Percentiles rank a stretch among this genome's conserved stretches.
Conservation (phyloP, 2,329 filamentous ascomycete genomes). For the Tolypocladium tropicale region DNA sequence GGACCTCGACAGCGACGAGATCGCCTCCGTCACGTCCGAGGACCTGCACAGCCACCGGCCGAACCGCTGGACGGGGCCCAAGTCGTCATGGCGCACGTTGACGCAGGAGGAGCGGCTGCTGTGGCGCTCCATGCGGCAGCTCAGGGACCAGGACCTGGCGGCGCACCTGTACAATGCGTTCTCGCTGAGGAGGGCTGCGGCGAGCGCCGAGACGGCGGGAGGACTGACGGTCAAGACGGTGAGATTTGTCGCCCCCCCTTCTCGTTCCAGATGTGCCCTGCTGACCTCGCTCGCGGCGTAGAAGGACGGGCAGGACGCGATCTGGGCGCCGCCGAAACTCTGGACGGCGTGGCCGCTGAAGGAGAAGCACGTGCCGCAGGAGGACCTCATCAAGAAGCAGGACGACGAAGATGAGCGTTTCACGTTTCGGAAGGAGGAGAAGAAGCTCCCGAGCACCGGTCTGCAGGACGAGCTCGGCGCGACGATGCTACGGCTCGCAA, state of each 20-base stretch:
- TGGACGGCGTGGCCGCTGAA: slow-evolving; percentile 87
- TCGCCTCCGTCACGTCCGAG: slow-evolving; percentile 34
- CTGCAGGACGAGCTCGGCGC: slow-evolving; percentile 64
- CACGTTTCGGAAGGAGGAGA: slow-evolving; percentile 35
- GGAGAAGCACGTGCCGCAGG: slow-evolving; percentile 48
- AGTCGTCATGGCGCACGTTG: slow-evolving; percentile 54
- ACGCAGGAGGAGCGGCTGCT: slow-evolving; percentile 55
- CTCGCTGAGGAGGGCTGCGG: slow-evolving; percentile 43
- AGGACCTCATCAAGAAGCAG: slow-evolving; percentile 36
- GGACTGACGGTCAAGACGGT: slow-evolving; percentile 19
- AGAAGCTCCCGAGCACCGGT: slow-evolving; percentile 42
- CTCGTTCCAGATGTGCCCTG: neutral
- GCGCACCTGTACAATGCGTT: slow-evolving; percentile 74
- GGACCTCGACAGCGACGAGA: slow-evolving; percentile 36
- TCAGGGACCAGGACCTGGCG: slow-evolving; percentile 56
- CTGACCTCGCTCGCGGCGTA: slow-evolving; percentile 1
- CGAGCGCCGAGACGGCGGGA: slow-evolving; percentile 13
- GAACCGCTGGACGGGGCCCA: slow-evolving; percentile 62
- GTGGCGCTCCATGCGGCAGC: slow-evolving; percentile 50
- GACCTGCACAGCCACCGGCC: slow-evolving; percentile 42
- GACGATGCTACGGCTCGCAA: slow-evolving; percentile 54
- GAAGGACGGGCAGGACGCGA: slow-evolving; percentile 17
- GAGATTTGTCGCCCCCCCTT: neutral
- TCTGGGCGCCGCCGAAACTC: slow-evolving; percentile 42
- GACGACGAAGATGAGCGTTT: slow-evolving; percentile 39